A percentile compares a stretch with the other conserved stretches of the same genome.
Conservation (phyloP, 805 yeast species). For the Metschnikowia sp. region DNA sequence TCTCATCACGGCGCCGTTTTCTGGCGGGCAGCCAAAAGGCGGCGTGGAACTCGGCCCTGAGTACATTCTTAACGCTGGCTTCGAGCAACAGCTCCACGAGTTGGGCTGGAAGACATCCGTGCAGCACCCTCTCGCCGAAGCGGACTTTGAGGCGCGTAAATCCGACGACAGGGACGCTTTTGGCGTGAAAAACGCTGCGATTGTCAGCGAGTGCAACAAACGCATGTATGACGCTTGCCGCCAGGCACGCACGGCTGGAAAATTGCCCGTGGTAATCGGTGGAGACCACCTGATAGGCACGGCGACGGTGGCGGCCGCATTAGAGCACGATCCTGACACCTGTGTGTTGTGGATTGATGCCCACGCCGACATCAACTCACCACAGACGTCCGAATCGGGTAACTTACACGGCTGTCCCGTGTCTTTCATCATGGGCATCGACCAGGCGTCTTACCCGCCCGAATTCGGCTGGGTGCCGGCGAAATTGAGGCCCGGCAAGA, state of each 20-base stretch:
- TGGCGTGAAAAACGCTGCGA: constrained; percentile 69
- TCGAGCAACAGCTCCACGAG: constrained; percentile 55
- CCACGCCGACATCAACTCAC: constrained; percentile 94
- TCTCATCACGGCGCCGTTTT: constrained; percentile 86
- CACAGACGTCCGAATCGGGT: constrained; percentile 78
- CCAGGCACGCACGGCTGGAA: constrained; percentile 41
- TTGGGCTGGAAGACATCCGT: constrained; percentile 70
- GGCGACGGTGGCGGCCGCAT: constrained; percentile 84
- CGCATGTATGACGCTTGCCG: constrained; percentile 59
- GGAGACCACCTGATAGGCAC: constrained; percentile 98
- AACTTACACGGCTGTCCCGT: constrained; percentile 97
- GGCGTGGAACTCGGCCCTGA: constrained; percentile 97
- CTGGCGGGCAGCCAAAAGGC: constrained; percentile 91
- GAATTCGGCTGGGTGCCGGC: constrained; percentile 80
- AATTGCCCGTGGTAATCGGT: constrained; percentile 81
- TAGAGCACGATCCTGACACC: constrained; percentile 77
- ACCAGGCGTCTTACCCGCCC: constrained; percentile 62
- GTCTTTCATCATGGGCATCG: constrained; percentile 82
- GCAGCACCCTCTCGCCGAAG: constrained; percentile 50
- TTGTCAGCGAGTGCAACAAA: constrained; percentile 73
- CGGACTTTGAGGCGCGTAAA: constrained; percentile 43
- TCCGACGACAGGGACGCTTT: constrained; percentile 40
- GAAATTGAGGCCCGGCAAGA: constrained; percentile 59
- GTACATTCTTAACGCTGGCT: constrained; percentile 68
- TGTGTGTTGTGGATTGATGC: constrained; percentile 96